These are phyloP conservation scores for Guyanaporus albipodus DNA, from an alignment of 768 basidiomycete species.

Conservation along the genomic window DNA sequence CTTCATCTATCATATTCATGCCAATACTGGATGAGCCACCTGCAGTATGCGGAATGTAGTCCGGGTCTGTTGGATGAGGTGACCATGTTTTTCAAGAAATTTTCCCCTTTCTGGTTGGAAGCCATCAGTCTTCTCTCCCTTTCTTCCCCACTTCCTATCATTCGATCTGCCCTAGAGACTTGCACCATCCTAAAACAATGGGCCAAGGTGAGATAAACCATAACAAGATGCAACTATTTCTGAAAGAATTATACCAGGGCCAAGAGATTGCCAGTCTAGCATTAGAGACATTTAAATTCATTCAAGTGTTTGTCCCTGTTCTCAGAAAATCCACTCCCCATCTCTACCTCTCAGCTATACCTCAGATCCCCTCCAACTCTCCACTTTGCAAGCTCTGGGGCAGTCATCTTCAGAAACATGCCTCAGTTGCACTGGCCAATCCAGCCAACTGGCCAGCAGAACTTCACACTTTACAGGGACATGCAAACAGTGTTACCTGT, in stretches of 20 bases:
- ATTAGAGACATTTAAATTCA: neutral
- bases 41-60: neutral
- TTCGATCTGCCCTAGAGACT: neutral
- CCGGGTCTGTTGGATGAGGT: neutral
- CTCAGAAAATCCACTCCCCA: neutral
- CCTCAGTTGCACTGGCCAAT: neutral
- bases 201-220: neutral
- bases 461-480: neutral
- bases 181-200: neutral
- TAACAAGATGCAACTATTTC: neutral
- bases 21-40: constrained; percentile 1
- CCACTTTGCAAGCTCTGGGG: neutral
- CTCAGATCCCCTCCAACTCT: neutral
- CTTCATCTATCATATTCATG: neutral
- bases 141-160: neutral
- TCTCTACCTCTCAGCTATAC: neutral
- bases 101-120: constrained; percentile 19
- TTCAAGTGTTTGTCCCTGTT: neutral
- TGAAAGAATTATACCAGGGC: neutral
- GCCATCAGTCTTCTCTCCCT: constrained; percentile 21
- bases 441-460: neutral
- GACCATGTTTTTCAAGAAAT: constrained; percentile 3
- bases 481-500: neutral
- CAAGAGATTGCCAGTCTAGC: neutral
- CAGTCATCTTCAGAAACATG: neutral